Percentiles rank a stretch among this genome's conserved stretches.
These are phyloP conservation scores for Peribolospora baueri DNA, from an alignment of 768 basidiomycete species.

Conservation along the genomic window DNA sequence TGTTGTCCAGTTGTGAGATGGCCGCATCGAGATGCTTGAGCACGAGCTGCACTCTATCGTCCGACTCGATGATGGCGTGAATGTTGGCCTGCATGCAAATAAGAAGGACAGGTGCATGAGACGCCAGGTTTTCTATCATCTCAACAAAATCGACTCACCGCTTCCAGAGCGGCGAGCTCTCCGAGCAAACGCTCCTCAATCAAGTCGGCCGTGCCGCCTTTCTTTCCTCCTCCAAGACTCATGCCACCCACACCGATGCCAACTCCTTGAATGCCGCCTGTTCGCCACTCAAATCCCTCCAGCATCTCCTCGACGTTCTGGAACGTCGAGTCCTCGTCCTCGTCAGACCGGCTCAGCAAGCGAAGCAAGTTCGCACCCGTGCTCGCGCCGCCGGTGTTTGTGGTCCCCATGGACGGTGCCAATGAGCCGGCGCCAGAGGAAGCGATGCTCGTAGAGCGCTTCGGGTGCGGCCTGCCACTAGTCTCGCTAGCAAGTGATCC, in stretches of 20 bases:
- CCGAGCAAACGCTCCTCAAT: conserved; percentile 73
- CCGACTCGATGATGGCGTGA: conserved; percentile 87
- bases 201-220: conserved; percentile 47
- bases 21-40: conserved; percentile 75
- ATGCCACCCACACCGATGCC: conserved; percentile 2
- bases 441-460: too few species aligned
- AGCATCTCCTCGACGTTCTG: conserved; percentile 93
- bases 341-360: conserved; percentile 19
- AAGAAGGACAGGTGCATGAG: not conserved
- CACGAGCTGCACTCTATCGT: conserved; percentile 67
- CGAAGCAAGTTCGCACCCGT: too few species aligned
- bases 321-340: conserved; percentile 55
- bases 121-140: not conserved
- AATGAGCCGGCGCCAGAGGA: too few species aligned
- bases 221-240: conserved; percentile 27
- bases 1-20: conserved; percentile 59
- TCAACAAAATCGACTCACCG: conserved; percentile 28
- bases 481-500: too few species aligned
- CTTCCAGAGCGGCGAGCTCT: conserved; percentile 78
- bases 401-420: too few species aligned
- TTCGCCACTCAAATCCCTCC: conserved; percentile 90
- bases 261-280: not conserved
- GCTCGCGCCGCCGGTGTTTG: too few species aligned
- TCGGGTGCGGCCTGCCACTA: too few species aligned
- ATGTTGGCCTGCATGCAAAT: conserved; percentile 51